Conservation (phyloP, 2,329 filamentous ascomycete species). For the Cytospora paraplurivora region DNA sequence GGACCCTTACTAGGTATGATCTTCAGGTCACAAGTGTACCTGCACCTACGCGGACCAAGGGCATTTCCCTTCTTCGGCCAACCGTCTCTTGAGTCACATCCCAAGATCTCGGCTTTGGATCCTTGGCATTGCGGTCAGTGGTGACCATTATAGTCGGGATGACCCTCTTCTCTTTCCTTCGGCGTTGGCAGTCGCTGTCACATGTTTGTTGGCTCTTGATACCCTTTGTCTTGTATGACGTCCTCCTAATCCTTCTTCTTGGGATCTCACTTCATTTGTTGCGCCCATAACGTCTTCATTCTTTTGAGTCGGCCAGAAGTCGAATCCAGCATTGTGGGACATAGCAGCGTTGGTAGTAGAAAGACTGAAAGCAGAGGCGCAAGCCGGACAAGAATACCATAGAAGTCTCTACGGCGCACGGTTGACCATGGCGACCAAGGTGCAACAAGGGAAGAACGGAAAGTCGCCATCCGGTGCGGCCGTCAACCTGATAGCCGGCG, state of each 20-base stretch:
- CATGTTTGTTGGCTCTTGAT: conserved; percentile 19
- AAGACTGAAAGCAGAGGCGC: neutral
- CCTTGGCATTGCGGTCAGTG: neutral
- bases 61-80: conserved; percentile 22
- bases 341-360: neutral
- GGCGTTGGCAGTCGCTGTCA: conserved; percentile 9
- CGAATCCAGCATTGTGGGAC: neutral
- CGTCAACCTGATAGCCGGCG: conserved; percentile 87
- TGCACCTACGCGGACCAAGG: conserved; percentile 27
- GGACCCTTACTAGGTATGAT: neutral
- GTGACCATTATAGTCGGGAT: conserved; percentile 10
- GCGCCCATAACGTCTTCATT: neutral
- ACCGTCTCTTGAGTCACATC: conserved; percentile 16
- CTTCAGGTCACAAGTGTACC: conserved; percentile 14
- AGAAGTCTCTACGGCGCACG: conserved; percentile 27
- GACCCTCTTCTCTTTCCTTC: conserved; percentile 9
- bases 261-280: neutral
- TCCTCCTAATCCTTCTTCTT: neutral
- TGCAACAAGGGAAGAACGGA: conserved; percentile 48
- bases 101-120: conserved; percentile 4
- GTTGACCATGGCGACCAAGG: conserved; percentile 45
- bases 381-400: neutral
- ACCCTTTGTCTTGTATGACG: conserved; percentile 14
- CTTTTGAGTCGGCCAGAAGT: neutral
- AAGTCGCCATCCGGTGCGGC: conserved; percentile 83